phyloP scores from a whole-genome alignment of 495 filamentous ascomycete species.

The Massariosphaeria phaeospora region DNA sequence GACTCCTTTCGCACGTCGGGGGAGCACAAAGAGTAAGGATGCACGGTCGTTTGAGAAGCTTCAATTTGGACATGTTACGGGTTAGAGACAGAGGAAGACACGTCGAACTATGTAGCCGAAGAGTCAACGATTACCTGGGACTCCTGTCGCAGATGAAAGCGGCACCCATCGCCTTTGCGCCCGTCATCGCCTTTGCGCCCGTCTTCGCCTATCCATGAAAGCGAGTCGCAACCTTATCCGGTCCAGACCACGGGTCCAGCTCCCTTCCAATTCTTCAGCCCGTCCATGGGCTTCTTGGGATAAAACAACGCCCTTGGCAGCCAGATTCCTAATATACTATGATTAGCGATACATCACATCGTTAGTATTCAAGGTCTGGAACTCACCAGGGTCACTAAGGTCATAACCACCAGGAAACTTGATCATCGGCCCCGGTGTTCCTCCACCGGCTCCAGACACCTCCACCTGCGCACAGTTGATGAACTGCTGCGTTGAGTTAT shows the following conservation, averaged over 20 bases:
- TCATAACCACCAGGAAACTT: constrained; percentile 15
- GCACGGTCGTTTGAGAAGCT: too few species aligned
- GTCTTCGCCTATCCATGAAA: too few species aligned
- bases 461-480: constrained; percentile 16
- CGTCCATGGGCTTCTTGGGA: constrained; percentile 2
- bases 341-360: not conserved
- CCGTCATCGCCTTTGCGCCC: too few species aligned
- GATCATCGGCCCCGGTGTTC: constrained; percentile 42
- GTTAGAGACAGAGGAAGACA: too few species aligned
- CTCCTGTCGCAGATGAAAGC: too few species aligned
- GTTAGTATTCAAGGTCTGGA: not conserved
- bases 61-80: too few species aligned
- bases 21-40: too few species aligned
- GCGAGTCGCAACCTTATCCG: too few species aligned
- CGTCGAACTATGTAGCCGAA: too few species aligned
- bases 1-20: too few species aligned
- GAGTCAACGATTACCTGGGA: too few species aligned
- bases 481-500: constrained; percentile 2
- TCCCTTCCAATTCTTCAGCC: constrained; percentile 9
- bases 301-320: not conserved
- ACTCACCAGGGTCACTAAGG: constrained; percentile 1
- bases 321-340: not conserved
- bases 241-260: constrained; percentile 9
- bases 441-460: constrained; percentile 11
- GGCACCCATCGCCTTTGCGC: too few species aligned